Conservation (phyloP, 2,329 filamentous ascomycete species). For the Xylariales sp. region DNA sequence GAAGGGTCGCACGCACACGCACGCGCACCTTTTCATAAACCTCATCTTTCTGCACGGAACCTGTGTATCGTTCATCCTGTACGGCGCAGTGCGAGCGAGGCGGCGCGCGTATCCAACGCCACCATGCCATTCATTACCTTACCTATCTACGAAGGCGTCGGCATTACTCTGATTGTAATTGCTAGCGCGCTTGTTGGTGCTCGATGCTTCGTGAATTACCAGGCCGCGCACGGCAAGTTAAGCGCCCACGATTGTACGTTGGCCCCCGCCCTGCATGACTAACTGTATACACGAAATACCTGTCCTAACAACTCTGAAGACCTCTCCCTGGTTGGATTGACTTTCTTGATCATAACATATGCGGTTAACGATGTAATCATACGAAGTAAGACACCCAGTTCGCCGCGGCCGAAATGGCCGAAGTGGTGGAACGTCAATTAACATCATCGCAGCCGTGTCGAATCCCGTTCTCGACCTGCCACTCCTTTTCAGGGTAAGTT, state of each 20-base stretch:
- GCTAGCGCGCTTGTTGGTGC: conserved; percentile 9
- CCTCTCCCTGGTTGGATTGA: conserved; percentile 5
- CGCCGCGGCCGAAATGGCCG: background rate
- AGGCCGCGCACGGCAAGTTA: conserved; percentile 9
- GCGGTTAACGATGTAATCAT: conserved; percentile 13
- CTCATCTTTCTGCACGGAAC: conserved; percentile 2
- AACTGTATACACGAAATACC: too few species aligned
- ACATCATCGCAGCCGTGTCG: conserved; percentile 10
- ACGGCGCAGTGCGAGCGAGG: background rate
- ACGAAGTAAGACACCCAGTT: conserved; percentile 7
- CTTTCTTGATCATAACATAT: conserved; percentile 14
- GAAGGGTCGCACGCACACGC: conserved; percentile 3
- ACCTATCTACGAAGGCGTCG: conserved; percentile 10
- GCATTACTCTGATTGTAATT: conserved; percentile 12
- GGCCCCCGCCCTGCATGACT: conserved; percentile 1
- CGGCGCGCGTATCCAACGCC: conserved; percentile 2
- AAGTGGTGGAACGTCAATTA: background rate
- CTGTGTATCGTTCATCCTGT: background rate
- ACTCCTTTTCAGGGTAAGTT: conserved; percentile 14
- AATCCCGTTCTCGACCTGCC: conserved; percentile 1
- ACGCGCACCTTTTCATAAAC: background rate
- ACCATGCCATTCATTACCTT: conserved; percentile 15
- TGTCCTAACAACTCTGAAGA: conserved; percentile 4
- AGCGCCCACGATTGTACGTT: conserved; percentile 10
- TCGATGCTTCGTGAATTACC: conserved; percentile 17